Conservation (phyloP, 371 early-diverging fungal genomes). For the Mucor plumbeus region DNA sequence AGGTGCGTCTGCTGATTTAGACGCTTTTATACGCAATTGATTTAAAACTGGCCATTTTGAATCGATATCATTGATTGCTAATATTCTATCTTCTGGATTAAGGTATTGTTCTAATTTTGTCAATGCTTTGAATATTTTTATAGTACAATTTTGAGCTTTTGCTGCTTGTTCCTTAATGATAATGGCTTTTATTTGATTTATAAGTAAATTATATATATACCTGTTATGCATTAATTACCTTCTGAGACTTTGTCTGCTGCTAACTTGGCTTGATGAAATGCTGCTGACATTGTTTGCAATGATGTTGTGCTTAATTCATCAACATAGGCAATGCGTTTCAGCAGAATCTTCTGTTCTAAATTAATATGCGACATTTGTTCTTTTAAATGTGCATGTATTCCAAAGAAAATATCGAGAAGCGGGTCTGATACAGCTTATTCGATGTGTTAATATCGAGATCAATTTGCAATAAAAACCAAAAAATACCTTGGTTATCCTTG, state of each 20-base stretch:
- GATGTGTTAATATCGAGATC: not conserved
- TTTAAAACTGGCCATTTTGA: slow-evolving; percentile 22
- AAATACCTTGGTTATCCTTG: slow-evolving; percentile 2
- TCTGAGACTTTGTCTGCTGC: slow-evolving; percentile 31
- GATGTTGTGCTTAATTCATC: slow-evolving; percentile 32
- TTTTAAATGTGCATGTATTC: slow-evolving; percentile 23
- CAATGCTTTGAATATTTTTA: slow-evolving; percentile 27
- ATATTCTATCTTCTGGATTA: slow-evolving; percentile 21
- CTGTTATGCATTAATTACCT: slow-evolving; percentile 8
- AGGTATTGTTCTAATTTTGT: slow-evolving; percentile 20
- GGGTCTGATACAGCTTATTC: not conserved
- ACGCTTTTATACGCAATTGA: not conserved
- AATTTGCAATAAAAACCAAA: not conserved
- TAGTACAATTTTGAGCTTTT: slow-evolving; percentile 6
- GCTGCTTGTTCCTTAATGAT: slow-evolving; percentile 26
- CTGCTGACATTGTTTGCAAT: slow-evolving; percentile 16
- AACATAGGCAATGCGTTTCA: slow-evolving; percentile 36
- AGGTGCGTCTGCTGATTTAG: slow-evolving; percentile 2
- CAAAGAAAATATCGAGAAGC: slow-evolving; percentile 25
- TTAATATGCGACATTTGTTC: slow-evolving; percentile 24
- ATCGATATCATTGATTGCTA: not conserved
- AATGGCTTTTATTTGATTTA: slow-evolving; percentile 9
- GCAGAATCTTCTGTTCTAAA: slow-evolving; percentile 26
- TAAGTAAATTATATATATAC: not conserved
- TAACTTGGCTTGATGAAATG: slow-evolving; percentile 30